Evolutionary conservation across 2,329 filamentous ascomycete species (phyloP).

Genomic region (Paramyrothecium roridum): DNA sequence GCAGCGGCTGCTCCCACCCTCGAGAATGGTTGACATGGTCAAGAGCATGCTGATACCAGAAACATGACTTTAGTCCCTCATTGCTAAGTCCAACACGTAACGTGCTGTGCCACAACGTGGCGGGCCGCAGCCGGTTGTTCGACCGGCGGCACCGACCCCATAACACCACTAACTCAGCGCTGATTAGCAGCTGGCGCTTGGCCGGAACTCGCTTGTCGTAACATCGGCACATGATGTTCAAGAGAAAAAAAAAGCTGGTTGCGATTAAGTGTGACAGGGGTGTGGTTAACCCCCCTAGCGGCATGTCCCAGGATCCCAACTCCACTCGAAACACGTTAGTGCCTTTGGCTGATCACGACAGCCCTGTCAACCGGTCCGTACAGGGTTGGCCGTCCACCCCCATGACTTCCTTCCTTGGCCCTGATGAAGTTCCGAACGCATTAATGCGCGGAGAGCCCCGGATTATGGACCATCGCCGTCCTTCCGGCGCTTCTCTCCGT

Average conservation of each 20-base stretch:
- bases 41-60: too few species aligned
- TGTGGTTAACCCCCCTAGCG: slow-evolving; percentile 19
- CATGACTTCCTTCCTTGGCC: slow-evolving; percentile 33
- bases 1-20: too few species aligned
- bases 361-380: slow-evolving; percentile 31
- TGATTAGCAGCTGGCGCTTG: background rate
- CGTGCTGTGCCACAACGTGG: background rate
- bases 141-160: background rate
- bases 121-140: background rate
- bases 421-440: slow-evolving; percentile 47
- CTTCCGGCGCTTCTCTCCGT: background rate
- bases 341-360: slow-evolving; percentile 36
- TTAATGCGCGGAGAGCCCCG: slow-evolving; percentile 43
- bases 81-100: background rate
- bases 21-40: too few species aligned
- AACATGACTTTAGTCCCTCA: too few species aligned
- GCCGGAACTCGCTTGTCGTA: background rate
- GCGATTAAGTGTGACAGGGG: slow-evolving; percentile 14
- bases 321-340: slow-evolving; percentile 39
- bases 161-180: background rate
- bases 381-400: slow-evolving; percentile 33
- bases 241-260: slow-evolving; percentile 16
- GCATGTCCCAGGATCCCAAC: slow-evolving; percentile 27
- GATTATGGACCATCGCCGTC: slow-evolving; percentile 32
- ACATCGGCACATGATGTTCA: slow-evolving; percentile 5